Evolutionary conservation across 768 basidiomycete genomes (phyloP).

Genomic region (Tylopilus sp.): DNA sequence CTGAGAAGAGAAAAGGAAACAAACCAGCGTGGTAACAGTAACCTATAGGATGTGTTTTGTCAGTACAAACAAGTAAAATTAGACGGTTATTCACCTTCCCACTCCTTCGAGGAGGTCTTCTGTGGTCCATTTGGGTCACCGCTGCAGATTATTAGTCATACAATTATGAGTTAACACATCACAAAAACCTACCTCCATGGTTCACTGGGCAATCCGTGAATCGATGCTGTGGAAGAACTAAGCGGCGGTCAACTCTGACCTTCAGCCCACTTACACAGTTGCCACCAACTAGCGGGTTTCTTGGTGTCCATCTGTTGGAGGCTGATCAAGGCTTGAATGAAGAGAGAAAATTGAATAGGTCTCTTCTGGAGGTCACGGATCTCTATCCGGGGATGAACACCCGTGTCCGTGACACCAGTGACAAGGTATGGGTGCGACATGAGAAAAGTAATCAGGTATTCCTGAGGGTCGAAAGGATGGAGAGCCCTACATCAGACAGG

Average conservation of each 20-base stretch:
- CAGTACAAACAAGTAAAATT: neutral
- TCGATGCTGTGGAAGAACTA: constrained; percentile 3
- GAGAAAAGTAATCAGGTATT: neutral
- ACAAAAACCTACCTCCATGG: constrained; percentile 6
- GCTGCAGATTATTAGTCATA: neutral
- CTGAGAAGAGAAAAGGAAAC: neutral
- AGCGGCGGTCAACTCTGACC: neutral
- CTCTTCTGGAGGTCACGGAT: constrained; percentile 10
- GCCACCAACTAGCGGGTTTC: constrained; percentile 10
- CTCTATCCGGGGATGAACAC: constrained; percentile 14
- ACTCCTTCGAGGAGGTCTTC: neutral
- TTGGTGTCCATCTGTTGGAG: constrained; percentile 6
- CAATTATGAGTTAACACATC: neutral
- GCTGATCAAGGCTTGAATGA: constrained; percentile 12
- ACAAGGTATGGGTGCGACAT: constrained; percentile 18
- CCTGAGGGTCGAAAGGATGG: neutral
- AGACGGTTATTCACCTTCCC: constrained; percentile 3
- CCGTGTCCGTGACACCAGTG: neutral
- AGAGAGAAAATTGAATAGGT: constrained; percentile 16
- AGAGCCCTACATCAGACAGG: neutral
- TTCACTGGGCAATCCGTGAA: constrained; percentile 16
- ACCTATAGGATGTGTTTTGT: constrained; percentile 5
- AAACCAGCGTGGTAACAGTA: constrained; percentile 20
- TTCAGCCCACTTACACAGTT: constrained; percentile 7
- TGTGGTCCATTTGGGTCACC: constrained; percentile 19